phyloP scores from a whole-genome alignment of 139 green algal species.

The Coelastrella sp. region DNA sequence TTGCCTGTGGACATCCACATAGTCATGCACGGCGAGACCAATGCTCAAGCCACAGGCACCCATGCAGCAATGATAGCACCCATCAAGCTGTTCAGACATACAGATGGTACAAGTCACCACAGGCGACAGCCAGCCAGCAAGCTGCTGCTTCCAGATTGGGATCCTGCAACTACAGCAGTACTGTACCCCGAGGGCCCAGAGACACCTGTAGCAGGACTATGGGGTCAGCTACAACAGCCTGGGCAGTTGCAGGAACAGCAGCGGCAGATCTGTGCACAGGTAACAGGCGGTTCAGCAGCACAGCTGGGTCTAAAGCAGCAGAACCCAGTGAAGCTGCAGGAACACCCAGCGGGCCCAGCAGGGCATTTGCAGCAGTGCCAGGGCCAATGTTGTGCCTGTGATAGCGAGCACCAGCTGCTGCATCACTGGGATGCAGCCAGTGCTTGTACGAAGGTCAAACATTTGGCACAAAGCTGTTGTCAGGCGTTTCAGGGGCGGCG shows the following conservation, averaged over 20 bases:
- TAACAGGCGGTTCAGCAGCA: too few species aligned
- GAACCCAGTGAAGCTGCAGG: neutral
- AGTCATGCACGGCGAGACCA: slow-evolving; percentile 45
- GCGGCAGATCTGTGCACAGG: too few species aligned
- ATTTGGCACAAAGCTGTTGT: too few species aligned
- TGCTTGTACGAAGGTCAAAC: too few species aligned
- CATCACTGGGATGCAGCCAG: too few species aligned
- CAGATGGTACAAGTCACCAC: slow-evolving; percentile 38
- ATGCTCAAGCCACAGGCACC: slow-evolving; percentile 38
- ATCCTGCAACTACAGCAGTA: slow-evolving; percentile 35
- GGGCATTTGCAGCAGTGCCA: neutral
- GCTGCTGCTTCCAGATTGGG: slow-evolving; percentile 36
- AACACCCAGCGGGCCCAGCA: neutral
- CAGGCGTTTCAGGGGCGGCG: too few species aligned
- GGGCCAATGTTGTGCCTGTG: neutral
- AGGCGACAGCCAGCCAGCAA: slow-evolving; percentile 1
- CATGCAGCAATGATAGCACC: slow-evolving; percentile 40
- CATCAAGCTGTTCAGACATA: slow-evolving; percentile 32
- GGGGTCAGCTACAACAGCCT: neutral
- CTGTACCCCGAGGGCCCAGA: slow-evolving; percentile 35
- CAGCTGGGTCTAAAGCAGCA: too few species aligned
- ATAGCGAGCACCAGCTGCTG: neutral
- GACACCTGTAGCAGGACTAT: slow-evolving; percentile 2
- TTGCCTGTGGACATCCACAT: slow-evolving; percentile 37
- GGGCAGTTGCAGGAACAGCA: too few species aligned